These are phyloP conservation scores for Cairneyella variabilis DNA, from an alignment of 495 filamentous ascomycete genomes.

Conservation along the genomic window DNA sequence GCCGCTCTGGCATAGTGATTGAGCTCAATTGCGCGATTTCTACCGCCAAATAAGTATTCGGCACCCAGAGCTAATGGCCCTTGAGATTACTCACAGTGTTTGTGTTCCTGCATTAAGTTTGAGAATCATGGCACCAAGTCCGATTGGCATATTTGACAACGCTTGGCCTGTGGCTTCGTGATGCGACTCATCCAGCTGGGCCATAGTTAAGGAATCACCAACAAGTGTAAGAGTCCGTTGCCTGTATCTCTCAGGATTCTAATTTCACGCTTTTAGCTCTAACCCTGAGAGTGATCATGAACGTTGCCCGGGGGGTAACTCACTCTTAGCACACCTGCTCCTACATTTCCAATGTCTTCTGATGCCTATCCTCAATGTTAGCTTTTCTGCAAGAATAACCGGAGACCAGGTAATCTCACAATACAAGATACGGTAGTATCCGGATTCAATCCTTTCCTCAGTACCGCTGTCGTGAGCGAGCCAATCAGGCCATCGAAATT, in stretches of 20 bases:
- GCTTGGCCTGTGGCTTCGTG: conserved; percentile 23
- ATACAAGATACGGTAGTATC: conserved; percentile 29
- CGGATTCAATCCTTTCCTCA: conserved; percentile 26
- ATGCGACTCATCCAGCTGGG: conserved; percentile 23
- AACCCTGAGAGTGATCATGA: too few relatives aligned
- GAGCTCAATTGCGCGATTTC: conserved; percentile 22
- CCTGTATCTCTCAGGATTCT: conserved; percentile 28
- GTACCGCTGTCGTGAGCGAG: conserved; percentile 19
- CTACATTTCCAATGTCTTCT: conserved; percentile 37
- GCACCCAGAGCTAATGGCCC: not conserved
- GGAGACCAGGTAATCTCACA: conserved; percentile 14
- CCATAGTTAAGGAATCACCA: conserved; percentile 27
- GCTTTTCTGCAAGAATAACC: not conserved
- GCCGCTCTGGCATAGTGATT: conserved; percentile 20
- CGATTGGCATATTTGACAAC: conserved; percentile 23
- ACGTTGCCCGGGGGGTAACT: not conserved
- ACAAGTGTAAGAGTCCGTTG: conserved; percentile 24
- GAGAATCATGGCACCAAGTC: conserved; percentile 21
- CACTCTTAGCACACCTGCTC: conserved; percentile 31
- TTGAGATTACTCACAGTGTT: conserved; percentile 19
- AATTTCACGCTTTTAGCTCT: too few relatives aligned
- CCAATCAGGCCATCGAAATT: conserved; percentile 32
- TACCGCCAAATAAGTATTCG: conserved; percentile 2
- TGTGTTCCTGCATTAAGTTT: conserved; percentile 23
- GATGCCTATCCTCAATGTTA: conserved; percentile 21